Percentiles rank a stretch among this genome's conserved stretches.
Conservation (phyloP, 2,329 filamentous ascomycete genomes). For the Lachnellula suecica region DNA sequence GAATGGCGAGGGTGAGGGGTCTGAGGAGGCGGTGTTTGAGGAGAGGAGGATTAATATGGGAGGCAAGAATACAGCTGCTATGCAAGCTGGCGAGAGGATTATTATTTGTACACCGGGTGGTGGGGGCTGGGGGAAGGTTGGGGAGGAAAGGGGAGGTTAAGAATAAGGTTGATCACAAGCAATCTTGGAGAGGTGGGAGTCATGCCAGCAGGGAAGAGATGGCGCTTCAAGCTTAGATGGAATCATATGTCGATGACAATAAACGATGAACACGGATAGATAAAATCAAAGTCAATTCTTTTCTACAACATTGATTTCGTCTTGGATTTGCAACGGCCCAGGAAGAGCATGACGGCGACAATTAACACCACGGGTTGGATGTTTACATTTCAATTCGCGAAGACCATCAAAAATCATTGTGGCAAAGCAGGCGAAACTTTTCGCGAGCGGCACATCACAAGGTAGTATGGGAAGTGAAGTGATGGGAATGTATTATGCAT, state of each 20-base stretch:
- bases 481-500: too few relatives aligned
- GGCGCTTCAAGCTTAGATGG: slow-evolving; percentile 56
- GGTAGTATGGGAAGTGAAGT: too few relatives aligned
- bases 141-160: slow-evolving; percentile 54
- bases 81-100: slow-evolving; percentile 75
- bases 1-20: slow-evolving; percentile 27
- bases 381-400: too few relatives aligned
- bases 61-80: slow-evolving; percentile 76
- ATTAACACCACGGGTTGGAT: too few relatives aligned
- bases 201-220: slow-evolving; percentile 55
- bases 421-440: too few relatives aligned
- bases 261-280: neutral
- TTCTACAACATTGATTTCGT: too few relatives aligned
- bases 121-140: slow-evolving; percentile 70
- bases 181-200: slow-evolving; percentile 59
- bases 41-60: slow-evolving; percentile 69
- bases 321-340: too few relatives aligned
- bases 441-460: too few relatives aligned
- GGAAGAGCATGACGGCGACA: too few relatives aligned
- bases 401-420: too few relatives aligned
- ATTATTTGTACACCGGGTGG: slow-evolving; percentile 78
- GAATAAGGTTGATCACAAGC: slow-evolving; percentile 54
- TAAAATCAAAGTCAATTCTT: neutral
- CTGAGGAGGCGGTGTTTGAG: slow-evolving; percentile 46
- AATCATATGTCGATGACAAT: too few relatives aligned